A percentile compares a stretch with the other conserved stretches of the same genome.
These are phyloP conservation scores for Uronychia binucleata DNA, from an alignment of 73 alveolate species.

Conservation along the genomic window DNA sequence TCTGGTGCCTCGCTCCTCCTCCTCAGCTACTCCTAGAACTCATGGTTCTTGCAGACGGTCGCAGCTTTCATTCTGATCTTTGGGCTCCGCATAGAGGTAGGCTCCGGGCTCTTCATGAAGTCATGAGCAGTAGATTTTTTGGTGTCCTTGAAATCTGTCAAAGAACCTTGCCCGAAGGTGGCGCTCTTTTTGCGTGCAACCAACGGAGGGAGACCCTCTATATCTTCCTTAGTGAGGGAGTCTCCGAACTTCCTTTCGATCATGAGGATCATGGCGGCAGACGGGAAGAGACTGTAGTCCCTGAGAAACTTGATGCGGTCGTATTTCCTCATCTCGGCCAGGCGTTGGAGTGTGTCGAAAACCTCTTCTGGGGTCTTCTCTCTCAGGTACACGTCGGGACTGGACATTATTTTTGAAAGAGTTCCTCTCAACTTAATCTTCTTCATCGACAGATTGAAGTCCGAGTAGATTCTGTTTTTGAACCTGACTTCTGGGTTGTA, in stretches of 20 bases:
- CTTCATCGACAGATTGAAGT: constrained; percentile 66
- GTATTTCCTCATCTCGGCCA: constrained; percentile 71
- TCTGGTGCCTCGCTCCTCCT: constrained; percentile 19
- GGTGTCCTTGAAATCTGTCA: neutral
- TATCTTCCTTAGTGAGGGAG: constrained; percentile 60
- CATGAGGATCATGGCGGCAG: constrained; percentile 38
- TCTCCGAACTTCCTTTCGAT: constrained; percentile 82
- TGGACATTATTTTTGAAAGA: constrained; percentile 55
- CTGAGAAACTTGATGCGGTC: constrained; percentile 64
- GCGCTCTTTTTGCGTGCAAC: constrained; percentile 33
- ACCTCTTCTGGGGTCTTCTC: constrained; percentile 75
- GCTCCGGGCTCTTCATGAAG: neutral
- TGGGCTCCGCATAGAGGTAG: neutral
- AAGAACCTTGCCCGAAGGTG: neutral
- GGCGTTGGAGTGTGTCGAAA: constrained; percentile 65
- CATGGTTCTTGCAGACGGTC: constrained; percentile 33
- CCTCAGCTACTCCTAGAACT: constrained; percentile 26
- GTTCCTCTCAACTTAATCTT: constrained; percentile 70
- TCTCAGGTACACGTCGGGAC: constrained; percentile 75
- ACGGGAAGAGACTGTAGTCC: constrained; percentile 68
- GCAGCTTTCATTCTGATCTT: constrained; percentile 6
- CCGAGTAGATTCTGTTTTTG: constrained; percentile 65
- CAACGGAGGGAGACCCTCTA: constrained; percentile 44
- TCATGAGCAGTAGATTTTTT: neutral
- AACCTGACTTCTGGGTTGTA: constrained; percentile 72